Base-by-base conservation (phyloP, 2,329 filamentous ascomycete genomes). In the Drechslerella coelobrocha region DNA sequence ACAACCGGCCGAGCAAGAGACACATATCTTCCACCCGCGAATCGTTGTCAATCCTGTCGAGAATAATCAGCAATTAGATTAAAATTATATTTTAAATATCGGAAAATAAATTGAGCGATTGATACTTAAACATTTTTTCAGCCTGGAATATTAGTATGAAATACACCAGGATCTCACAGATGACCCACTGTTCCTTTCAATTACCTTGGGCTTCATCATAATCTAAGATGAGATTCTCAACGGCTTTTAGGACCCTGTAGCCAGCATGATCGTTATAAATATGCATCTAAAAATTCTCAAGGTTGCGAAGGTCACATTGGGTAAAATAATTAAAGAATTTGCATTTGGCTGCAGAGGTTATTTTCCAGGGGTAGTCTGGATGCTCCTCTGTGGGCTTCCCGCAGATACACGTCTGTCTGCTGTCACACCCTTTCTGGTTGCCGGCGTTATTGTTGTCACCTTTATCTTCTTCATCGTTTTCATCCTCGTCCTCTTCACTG, bases 141-240 rank as follows among this genome's bases (percentile, higher is more conserved):
- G 76, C 51, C 1, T 7, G 17, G 2, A 72, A 61, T 1, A 61
- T 52, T 2, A 73, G 45, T 29, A 80, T 69, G 56, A 79, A 79
- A 26, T 78, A 73, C 0, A 52, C 77, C 6, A 78, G 61, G 1
- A 72, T 77, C 72, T 82, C 80, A 54, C 81, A 81, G 2, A 82
- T 73, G 14, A 76, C 76, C 79, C 79, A 81, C 69, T 80, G 76
- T 65, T 80, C 78, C 51, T 76, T 77, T 79, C 78, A 79, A 31
- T 78, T 73, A 19, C 74, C 74, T 6, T 73, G 68, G 2, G 76
- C 79, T 56, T 81, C 78, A 2, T 75, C 73, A 43, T 80, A 81
- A 53, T 81, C 78, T 4, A 81, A 73, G 1, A 83, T 45, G 4
- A 78, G 65, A 55, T 83, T 83, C 73, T 83, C 77, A 2, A 82